Evolutionary conservation across 192 early-diverging fungal genomes (phyloP).

Genomic region (Rhizophagus prolifer): DNA sequence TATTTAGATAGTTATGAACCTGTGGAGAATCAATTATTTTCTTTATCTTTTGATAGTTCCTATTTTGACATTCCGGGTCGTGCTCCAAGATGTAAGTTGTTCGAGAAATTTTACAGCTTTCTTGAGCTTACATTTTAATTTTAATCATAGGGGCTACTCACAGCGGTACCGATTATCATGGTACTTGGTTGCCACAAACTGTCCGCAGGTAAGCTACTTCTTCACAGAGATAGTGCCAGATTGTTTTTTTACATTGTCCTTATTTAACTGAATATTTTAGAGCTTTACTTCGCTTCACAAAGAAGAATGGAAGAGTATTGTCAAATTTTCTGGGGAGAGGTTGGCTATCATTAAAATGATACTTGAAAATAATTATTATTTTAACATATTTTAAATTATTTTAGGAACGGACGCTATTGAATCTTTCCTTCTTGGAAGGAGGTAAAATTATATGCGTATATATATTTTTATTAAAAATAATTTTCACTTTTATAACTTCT

Average conservation of each 20-base stretch:
- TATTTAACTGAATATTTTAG: conserved; percentile 31
- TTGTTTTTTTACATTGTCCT: no score
- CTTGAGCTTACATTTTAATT: not conserved
- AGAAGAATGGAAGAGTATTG: conserved; percentile 73
- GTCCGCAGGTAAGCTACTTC: conserved; percentile 54
- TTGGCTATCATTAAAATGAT: not conserved
- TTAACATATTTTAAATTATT: not conserved
- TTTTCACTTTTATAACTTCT: not conserved
- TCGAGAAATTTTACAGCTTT: no score
- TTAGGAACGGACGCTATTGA: conserved; percentile 87
- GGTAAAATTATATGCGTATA: conserved; percentile 33
- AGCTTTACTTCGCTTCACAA: conserved; percentile 74
- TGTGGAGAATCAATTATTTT: conserved; percentile 67
- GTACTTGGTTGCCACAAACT: conserved; percentile 92
- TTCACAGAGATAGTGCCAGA: no score
- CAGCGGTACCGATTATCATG: conserved; percentile 91
- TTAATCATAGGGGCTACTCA: conserved; percentile 65
- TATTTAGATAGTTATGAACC: conserved; percentile 65
- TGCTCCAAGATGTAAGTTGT: conserved; percentile 72
- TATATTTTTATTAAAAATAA: not conserved
- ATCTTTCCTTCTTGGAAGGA: conserved; percentile 74
- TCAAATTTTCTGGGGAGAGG: conserved; percentile 93
- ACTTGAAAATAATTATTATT: not conserved
- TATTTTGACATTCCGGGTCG: conserved; percentile 92
- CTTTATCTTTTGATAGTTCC: conserved; percentile 72